A percentile compares a stretch with the other conserved stretches of the same genome.
phyloP scores from a whole-genome alignment of 306 rosid species.

The Ceratonia siliqua region DNA sequence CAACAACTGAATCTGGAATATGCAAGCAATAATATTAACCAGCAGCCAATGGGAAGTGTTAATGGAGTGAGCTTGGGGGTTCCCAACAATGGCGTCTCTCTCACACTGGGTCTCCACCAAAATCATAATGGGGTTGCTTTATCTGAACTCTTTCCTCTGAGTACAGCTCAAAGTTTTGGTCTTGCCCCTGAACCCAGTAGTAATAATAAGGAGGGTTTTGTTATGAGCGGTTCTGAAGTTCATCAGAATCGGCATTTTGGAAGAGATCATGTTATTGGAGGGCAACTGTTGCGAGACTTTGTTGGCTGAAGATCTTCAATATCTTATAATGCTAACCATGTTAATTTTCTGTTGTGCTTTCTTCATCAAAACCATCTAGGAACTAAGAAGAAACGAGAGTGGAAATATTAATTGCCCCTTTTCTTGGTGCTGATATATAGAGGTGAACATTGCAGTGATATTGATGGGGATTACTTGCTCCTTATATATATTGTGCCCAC shows the following conservation, averaged over 20 bases:
- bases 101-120: conserved; percentile 73
- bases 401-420: too few species aligned
- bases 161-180: conserved; percentile 50
- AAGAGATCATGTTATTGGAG: conserved; percentile 50
- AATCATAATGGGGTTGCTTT: conserved; percentile 45
- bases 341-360: too few species aligned
- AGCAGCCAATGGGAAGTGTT: conserved; percentile 36
- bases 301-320: conserved; percentile 50
- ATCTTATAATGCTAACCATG: conserved; percentile 1
- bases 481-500: too few species aligned
- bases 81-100: conserved; percentile 50
- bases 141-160: conserved; percentile 60
- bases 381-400: too few species aligned
- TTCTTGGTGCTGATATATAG: too few species aligned
- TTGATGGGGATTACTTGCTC: too few species aligned
- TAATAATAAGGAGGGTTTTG: conserved; percentile 37
- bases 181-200: conserved; percentile 45
- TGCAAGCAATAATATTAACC: conserved; percentile 29
- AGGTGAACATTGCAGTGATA: too few species aligned
- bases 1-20: conserved; percentile 32
- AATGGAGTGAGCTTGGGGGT: conserved; percentile 42
- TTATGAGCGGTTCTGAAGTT: conserved; percentile 53
- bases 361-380: too few species aligned
- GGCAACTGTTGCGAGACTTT: conserved; percentile 65
- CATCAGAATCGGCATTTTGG: conserved; percentile 61